These are phyloP conservation scores for Penicillium pancosmium DNA, from an alignment of 495 filamentous ascomycete genomes.

Conservation along the genomic window DNA sequence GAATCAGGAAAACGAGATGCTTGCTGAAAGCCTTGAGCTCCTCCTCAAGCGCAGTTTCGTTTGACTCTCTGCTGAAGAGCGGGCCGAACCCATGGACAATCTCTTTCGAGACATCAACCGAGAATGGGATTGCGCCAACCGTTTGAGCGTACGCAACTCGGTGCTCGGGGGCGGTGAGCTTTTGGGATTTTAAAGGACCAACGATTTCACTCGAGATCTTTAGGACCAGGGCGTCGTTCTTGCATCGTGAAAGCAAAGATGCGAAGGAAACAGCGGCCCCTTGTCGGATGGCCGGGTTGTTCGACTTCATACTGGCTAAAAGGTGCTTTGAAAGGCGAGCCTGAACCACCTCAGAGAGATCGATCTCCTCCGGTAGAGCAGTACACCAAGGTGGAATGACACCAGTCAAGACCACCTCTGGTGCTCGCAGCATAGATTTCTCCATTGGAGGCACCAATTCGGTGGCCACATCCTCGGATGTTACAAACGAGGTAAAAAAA, in stretches of 20 bases:
- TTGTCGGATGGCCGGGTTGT: slow-evolving; percentile 72
- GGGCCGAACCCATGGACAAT: slow-evolving; percentile 66
- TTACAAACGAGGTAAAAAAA: slow-evolving; percentile 79
- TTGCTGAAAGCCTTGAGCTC: slow-evolving; percentile 69
- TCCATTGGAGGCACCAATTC: slow-evolving; percentile 82
- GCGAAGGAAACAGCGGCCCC: slow-evolving; percentile 75
- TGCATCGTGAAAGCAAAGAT: slow-evolving; percentile 58
- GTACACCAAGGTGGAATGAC: slow-evolving; percentile 70
- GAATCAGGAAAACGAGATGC: slow-evolving; percentile 61
- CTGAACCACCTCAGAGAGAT: slow-evolving; percentile 73
- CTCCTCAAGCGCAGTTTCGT: slow-evolving; percentile 77
- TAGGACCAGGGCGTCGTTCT: slow-evolving; percentile 56
- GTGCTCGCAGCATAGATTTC: slow-evolving; percentile 83
- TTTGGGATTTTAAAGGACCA: slow-evolving; percentile 74
- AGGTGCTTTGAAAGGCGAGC: slow-evolving; percentile 79
- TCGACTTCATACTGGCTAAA: slow-evolving; percentile 85
- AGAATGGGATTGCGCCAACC: slow-evolving; percentile 62
- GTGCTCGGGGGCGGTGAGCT: slow-evolving; percentile 80
- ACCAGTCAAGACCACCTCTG: slow-evolving; percentile 82
- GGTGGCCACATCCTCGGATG: slow-evolving; percentile 70
- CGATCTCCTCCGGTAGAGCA: slow-evolving; percentile 67
- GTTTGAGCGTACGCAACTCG: slow-evolving; percentile 78
- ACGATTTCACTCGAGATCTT: slow-evolving; percentile 77
- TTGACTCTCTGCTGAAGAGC: slow-evolving; percentile 76
- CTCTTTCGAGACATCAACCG: slow-evolving; percentile 59